Evolutionary conservation across 2,329 filamentous ascomycete species (phyloP), one percentile per base, ranked within the genome.

Genomic region (Trichoderma guizhouense): DNA sequence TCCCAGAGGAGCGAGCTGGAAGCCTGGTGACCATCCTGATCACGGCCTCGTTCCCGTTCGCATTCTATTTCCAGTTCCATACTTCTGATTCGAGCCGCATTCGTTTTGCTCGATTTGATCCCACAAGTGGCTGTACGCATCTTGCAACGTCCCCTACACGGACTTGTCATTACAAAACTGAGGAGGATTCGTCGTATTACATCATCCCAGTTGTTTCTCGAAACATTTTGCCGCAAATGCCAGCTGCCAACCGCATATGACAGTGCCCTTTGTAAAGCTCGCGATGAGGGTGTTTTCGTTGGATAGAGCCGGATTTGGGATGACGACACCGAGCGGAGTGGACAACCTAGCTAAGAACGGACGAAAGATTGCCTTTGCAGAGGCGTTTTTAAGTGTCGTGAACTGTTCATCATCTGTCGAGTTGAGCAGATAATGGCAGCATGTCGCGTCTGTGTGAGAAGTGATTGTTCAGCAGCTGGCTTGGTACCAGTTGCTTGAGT

Each of bases 171-270:
- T 74, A 77, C 89, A 91, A 74, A 90, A 90, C 0, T 83, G 83
- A 24, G 85, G 85, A 5, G 14, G 14, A 6, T 68, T 34, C 18
- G n/a, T 58, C 18, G 12, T n/a, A 3, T 69, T 63, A 77, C 88
- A 92, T 2, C 89, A 83, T 1, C 76, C 83, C 6, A 91, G 82
- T 74, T 91, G 89, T 2, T 83, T 79, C 71, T 89, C 85, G 0
- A 92, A 78, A 0, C 90, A 89, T 11, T 84, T 84, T 0, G 87
- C 89, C 86, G 91, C 90, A 85, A 91, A 90, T 0, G 88, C 85
- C 5, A 91, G 80, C 69, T 88, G 89, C 88, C 89, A 92, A 58
- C 84, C 85, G 89, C 89, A 91, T 1, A 92, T 82, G 0, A 92
- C 89, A 0, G 89, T 90, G 0, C 89, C 89, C 71, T 84, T 87